These are phyloP conservation scores for Thraustochytrium striatum DNA, from an alignment of 352 stramenopile species.

Conservation along the genomic window DNA sequence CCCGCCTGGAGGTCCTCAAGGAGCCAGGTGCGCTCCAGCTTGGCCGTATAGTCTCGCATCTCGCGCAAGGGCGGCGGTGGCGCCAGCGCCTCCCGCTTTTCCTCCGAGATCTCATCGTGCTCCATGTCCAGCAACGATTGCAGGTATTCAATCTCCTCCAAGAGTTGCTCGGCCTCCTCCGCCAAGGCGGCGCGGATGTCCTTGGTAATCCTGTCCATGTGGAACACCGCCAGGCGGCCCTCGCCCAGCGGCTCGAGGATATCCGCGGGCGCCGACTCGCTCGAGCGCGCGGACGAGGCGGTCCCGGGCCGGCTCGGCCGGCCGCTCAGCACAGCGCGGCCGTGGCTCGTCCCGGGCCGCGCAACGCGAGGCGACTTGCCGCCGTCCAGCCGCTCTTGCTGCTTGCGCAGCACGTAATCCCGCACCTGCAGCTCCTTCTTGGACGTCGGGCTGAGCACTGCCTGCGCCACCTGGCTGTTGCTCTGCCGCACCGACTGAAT, in stretches of 20 bases:
- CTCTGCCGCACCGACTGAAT: conserved; percentile 26
- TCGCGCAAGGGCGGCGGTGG: conserved; percentile 7
- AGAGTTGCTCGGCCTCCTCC: conserved; percentile 20
- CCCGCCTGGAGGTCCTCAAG: conserved; percentile 31
- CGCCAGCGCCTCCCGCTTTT: conserved; percentile 17
- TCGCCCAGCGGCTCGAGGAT: neutral
- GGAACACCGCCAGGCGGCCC: neutral
- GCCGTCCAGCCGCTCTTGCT: neutral
- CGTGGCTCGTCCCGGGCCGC: conserved; percentile 20
- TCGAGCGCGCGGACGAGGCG: neutral
- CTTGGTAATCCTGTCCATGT: conserved; percentile 26
- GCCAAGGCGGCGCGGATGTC: conserved; percentile 22
- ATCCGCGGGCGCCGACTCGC: conserved; percentile 10
- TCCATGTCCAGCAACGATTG: conserved; percentile 27
- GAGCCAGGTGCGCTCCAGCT: conserved; percentile 36
- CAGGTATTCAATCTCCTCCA: conserved; percentile 31
- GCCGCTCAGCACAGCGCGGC: neutral
- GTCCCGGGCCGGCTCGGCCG: neutral
- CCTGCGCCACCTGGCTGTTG: neutral
- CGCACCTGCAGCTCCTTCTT: neutral
- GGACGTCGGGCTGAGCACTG: neutral
- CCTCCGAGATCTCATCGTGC: conserved; percentile 22
- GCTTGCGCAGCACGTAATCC: neutral
- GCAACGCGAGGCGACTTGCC: too few species aligned
- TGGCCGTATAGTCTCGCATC: conserved; percentile 47